These are phyloP conservation scores for Physcia stellaris DNA, from an alignment of 495 filamentous ascomycete species.

Conservation along the genomic window DNA sequence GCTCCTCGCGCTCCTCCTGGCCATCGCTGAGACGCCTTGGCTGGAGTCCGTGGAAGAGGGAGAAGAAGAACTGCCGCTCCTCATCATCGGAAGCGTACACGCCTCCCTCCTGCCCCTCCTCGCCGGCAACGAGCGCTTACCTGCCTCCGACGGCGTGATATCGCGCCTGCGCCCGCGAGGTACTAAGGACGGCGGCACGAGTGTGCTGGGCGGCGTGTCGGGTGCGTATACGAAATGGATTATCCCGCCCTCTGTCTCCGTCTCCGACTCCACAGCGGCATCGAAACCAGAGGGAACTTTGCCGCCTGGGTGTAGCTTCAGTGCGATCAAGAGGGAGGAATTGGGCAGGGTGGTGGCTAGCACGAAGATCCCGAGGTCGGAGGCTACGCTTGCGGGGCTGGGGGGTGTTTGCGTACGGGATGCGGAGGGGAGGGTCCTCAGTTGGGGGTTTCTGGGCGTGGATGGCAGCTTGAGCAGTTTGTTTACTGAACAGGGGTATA, in stretches of 20 bases:
- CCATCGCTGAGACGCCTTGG: constrained; percentile 3
- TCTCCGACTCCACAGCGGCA: not conserved
- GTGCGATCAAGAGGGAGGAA: not conserved
- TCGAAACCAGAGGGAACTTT: too few relatives aligned
- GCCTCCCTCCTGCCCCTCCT: not conserved
- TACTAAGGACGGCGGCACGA: not conserved
- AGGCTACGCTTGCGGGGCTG: not conserved
- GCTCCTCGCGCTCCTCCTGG: constrained; percentile 3
- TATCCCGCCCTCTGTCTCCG: constrained; percentile 4
- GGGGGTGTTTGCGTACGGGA: constrained; percentile 1
- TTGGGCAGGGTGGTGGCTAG: not conserved
- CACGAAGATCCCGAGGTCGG: constrained; percentile 6
- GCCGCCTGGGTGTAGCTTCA: constrained; percentile 2
- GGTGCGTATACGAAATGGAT: constrained; percentile 5
- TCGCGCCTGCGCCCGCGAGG: not conserved
- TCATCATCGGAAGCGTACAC: constrained; percentile 7
- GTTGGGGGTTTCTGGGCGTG: too few relatives aligned
- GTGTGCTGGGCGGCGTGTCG: not conserved
- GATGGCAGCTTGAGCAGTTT: too few relatives aligned
- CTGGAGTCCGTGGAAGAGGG: not conserved
- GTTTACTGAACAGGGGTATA: too few relatives aligned
- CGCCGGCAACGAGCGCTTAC: not conserved
- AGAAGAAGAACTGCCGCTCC: not conserved
- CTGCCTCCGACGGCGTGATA: not conserved
- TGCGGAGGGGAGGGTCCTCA: too few relatives aligned